Conservation (phyloP, 1,284 basidiomycete species). For the Farysia itapuensis region DNA sequence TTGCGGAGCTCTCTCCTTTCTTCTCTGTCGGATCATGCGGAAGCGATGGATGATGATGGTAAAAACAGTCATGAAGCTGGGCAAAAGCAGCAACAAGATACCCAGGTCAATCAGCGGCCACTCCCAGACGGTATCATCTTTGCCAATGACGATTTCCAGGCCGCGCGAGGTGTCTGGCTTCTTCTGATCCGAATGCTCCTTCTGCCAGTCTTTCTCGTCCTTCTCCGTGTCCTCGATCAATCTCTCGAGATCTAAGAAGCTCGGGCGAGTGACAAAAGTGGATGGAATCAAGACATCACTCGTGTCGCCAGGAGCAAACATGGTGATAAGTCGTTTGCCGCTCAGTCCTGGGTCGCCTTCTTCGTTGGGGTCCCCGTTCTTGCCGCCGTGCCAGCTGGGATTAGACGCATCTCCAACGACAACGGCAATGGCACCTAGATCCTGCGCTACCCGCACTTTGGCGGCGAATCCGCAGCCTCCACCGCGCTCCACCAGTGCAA, state of each 20-base stretch:
- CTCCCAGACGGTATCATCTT: conserved; percentile 51
- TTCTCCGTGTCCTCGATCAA: conserved; percentile 47
- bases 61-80: conserved; percentile 53
- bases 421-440: conserved; percentile 55
- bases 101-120: conserved; percentile 56
- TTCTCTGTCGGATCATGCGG: conserved; percentile 41
- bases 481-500: conserved; percentile 55
- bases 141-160: conserved; percentile 50
- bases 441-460: conserved; percentile 54
- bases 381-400: conserved; percentile 27
- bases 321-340: conserved; percentile 52
- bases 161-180: conserved; percentile 12
- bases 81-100: conserved; percentile 52
- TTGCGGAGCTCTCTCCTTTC: conserved; percentile 54
- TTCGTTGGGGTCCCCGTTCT: conserved; percentile 35
- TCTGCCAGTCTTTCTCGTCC: conserved; percentile 32
- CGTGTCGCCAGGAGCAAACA: conserved; percentile 54
- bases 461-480: conserved; percentile 52
- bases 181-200: conserved; percentile 7
- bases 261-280: conserved; percentile 55
- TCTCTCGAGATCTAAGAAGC: conserved; percentile 51
- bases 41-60: conserved; percentile 53
- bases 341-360: conserved; percentile 40
- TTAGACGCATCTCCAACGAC: conserved; percentile 53
- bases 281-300: conserved; percentile 54